Evolutionary conservation across 2,329 filamentous ascomycete species (phyloP).

Genomic region (Colletotrichum sp.): DNA sequence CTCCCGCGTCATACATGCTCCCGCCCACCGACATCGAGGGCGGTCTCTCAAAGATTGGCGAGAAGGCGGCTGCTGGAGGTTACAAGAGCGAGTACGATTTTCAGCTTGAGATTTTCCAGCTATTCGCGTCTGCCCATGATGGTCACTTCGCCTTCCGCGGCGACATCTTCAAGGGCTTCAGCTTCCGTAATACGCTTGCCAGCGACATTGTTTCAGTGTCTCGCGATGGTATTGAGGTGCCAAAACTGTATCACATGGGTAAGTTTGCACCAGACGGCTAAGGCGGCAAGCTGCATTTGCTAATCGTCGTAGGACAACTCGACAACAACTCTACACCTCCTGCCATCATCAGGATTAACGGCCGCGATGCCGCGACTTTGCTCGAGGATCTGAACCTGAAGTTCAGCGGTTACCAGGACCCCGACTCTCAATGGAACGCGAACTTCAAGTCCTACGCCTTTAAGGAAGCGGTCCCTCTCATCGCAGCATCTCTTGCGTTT

Average conservation of each 20-base stretch:
- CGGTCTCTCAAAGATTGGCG: constrained; percentile 48
- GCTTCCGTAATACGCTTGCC: constrained; percentile 38
- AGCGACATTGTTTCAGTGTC: constrained; percentile 63
- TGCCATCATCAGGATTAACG: constrained; percentile 60
- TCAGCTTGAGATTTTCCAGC: constrained; percentile 55
- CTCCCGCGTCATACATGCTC: constrained; percentile 55
- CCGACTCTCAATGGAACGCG: constrained; percentile 57
- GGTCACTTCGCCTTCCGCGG: constrained; percentile 66
- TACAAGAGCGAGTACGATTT: constrained; percentile 61
- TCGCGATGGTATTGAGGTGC: constrained; percentile 60
- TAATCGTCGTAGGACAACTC: constrained; percentile 7
- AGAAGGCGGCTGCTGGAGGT: constrained; percentile 41
- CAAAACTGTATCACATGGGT: constrained; percentile 60
- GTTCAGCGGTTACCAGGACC: constrained; percentile 55
- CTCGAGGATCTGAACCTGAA: constrained; percentile 51
- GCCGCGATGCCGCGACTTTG: constrained; percentile 53
- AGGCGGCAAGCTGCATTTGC: constrained; percentile 12
- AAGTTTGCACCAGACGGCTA: constrained; percentile 17
- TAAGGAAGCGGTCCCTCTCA: constrained; percentile 20
- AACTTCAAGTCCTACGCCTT: constrained; percentile 31
- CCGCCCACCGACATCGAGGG: constrained; percentile 52
- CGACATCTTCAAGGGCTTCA: constrained; percentile 58
- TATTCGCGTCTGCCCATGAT: constrained; percentile 62
- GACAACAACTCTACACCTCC: constrained; percentile 30
- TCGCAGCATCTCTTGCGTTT: constrained; percentile 30